These are phyloP conservation scores for Stagonosporopsis vannaccii DNA, from an alignment of 2,329 filamentous ascomycete species.

Conservation along the genomic window DNA sequence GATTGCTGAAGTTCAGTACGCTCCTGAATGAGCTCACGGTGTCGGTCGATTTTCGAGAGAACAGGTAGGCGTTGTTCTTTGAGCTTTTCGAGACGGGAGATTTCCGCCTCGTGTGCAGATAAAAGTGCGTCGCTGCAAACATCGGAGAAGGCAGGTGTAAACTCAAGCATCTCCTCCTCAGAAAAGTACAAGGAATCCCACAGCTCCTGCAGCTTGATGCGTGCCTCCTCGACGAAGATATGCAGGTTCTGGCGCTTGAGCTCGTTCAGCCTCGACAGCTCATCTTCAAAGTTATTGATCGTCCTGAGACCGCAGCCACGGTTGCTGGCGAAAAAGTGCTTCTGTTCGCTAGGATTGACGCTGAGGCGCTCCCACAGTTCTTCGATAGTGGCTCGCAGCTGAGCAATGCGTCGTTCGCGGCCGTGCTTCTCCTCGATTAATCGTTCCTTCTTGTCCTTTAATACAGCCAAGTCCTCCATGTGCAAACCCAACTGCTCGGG, in stretches of 20 bases:
- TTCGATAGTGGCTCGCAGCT: conserved; percentile 81
- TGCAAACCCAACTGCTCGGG: conserved; percentile 95
- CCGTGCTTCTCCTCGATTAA: conserved; percentile 86
- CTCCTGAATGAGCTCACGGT: conserved; percentile 83
- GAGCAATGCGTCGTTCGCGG: conserved; percentile 78
- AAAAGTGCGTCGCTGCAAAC: conserved; percentile 96
- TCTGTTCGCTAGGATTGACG: conserved; percentile 81
- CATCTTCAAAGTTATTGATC: conserved; percentile 96
- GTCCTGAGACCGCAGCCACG: conserved; percentile 88
- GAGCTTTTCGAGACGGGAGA: conserved; percentile 79
- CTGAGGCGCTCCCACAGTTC: conserved; percentile 87
- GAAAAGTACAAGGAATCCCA: conserved; percentile 96
- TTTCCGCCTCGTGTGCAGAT: conserved; percentile 93
- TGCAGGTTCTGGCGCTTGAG: conserved; percentile 95
- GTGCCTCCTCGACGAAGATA: conserved; percentile 92
- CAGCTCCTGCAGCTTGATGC: conserved; percentile 88
- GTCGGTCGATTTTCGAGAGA: conserved; percentile 80
- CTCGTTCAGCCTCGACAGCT: conserved; percentile 84
- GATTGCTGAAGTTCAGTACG: conserved; percentile 87
- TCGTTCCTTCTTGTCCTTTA: conserved; percentile 79
- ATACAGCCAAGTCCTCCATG: conserved; percentile 78
- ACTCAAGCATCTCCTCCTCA: conserved; percentile 98
- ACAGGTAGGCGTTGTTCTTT: conserved; percentile 88
- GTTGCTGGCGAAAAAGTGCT: conserved; percentile 84
- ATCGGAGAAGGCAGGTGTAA: conserved; percentile 95